Percentiles rank a stretch among this genome's conserved stretches.
Conservation (phyloP, 2,329 filamentous ascomycete species). For the Xylaria sp. region DNA sequence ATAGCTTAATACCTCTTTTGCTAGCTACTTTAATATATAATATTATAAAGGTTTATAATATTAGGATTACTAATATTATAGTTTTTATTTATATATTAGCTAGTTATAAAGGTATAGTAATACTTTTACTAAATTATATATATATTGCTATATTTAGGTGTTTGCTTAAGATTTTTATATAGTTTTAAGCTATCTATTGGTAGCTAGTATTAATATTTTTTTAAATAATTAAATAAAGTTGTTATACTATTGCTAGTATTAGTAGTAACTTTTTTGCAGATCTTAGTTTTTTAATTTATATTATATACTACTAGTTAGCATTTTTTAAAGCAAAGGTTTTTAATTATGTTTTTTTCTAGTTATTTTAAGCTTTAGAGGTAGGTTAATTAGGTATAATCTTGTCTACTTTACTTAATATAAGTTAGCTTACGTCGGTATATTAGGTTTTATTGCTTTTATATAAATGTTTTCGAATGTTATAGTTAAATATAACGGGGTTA, state of each 20-base stretch:
- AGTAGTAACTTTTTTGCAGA: constrained; percentile 4
- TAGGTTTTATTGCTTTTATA: too few species aligned
- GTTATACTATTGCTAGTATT: constrained; percentile 2
- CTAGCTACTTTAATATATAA: too few species aligned
- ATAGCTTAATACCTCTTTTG: background rate
- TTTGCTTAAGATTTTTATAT: constrained; percentile 6
- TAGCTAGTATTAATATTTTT: background rate
- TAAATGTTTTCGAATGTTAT: too few species aligned
- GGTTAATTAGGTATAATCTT: background rate
- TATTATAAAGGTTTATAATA: too few species aligned
- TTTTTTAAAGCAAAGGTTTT: constrained; percentile 2
- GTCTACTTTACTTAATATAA: background rate
- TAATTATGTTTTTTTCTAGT: background rate
- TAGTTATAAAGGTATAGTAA: background rate
- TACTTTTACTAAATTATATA: background rate
- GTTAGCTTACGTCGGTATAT: too few species aligned
- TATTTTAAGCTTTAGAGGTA: constrained; percentile 14
- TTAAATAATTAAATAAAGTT: constrained; percentile 7
- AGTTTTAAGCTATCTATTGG: constrained; percentile 3
- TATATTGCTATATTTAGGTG: constrained; percentile 3
- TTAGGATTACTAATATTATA: too few species aligned
- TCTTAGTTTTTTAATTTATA: too few species aligned
- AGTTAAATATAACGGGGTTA: too few species aligned
- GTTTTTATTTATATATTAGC: too few species aligned
- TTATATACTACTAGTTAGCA: too few species aligned